Conservation (phyloP, 2,329 filamentous ascomycete genomes). For the Microsporum ferrugineum region DNA sequence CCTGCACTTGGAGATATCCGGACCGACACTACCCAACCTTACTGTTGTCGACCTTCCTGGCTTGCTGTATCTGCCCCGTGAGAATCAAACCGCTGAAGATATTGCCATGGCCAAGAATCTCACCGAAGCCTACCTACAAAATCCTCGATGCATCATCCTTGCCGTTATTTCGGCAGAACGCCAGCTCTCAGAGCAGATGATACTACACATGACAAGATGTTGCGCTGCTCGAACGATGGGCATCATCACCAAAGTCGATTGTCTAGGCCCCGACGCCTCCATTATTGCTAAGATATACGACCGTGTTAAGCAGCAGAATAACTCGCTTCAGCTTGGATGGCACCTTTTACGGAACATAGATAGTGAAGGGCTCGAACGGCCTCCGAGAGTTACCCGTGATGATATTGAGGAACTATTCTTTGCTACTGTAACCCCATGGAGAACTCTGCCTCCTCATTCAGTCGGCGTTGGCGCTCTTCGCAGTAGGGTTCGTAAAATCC, state of each 20-base stretch:
- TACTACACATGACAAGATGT: constrained; percentile 28
- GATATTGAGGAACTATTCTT: constrained; percentile 27
- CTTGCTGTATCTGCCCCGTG: constrained; percentile 44
- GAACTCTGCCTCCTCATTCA: constrained; percentile 16
- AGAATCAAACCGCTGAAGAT: constrained; percentile 43
- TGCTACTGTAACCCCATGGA: constrained; percentile 18
- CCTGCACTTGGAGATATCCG: constrained; percentile 48
- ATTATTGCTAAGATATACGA: constrained; percentile 26
- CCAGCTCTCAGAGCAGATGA: constrained; percentile 33
- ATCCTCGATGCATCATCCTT: constrained; percentile 37
- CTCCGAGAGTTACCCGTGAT: constrained; percentile 19
- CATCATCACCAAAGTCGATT: constrained; percentile 40
- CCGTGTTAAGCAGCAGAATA: constrained; percentile 33
- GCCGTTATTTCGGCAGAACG: constrained; percentile 37
- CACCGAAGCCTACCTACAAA: constrained; percentile 31
- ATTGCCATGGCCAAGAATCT: constrained; percentile 43
- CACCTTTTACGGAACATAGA: constrained; percentile 39
- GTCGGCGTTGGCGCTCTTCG: constrained; percentile 25
- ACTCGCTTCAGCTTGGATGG: constrained; percentile 38
- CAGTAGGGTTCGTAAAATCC: constrained; percentile 24
- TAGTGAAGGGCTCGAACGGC: constrained; percentile 23
- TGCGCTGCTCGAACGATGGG: constrained; percentile 31
- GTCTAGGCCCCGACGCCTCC: constrained; percentile 26
- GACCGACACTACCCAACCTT: constrained; percentile 48
- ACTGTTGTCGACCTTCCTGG: constrained; percentile 53